Conservation (phyloP, 2,329 filamentous ascomycete species). For the Canariomyces notabilis region DNA sequence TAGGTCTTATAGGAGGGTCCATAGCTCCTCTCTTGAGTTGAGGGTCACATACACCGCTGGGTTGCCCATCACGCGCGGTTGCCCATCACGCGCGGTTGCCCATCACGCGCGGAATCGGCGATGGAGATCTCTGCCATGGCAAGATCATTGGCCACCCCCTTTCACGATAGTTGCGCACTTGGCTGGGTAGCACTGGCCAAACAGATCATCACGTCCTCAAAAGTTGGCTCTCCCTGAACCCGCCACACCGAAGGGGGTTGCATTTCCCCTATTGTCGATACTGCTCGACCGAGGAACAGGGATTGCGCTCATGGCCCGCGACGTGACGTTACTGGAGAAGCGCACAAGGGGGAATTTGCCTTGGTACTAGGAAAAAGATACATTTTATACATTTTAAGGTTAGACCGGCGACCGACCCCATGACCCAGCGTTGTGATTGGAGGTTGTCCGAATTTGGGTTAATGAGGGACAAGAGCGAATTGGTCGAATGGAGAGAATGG, state of each 20-base stretch:
- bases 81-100: neutral
- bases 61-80: neutral
- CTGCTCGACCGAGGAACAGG: no score
- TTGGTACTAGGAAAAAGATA: no score
- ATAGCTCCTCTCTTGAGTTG: neutral
- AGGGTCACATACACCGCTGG: neutral
- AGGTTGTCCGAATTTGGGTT: slow-evolving; percentile 2
- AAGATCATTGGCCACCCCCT: slow-evolving; percentile 2
- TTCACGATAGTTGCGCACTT: neutral
- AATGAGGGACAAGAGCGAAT: slow-evolving; percentile 4
- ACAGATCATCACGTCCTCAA: neutral
- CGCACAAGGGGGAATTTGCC: neutral
- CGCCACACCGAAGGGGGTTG: neutral
- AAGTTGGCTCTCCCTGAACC: neutral
- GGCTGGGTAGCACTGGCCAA: neutral
- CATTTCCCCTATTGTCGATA: no score
- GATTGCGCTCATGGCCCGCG: no score
- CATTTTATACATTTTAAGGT: no score
- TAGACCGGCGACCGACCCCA: neutral
- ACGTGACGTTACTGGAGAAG: neutral
- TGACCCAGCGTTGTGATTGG: slow-evolving; percentile 13
- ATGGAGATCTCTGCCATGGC: neutral
- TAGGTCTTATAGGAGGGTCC: neutral
- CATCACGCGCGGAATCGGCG: neutral
- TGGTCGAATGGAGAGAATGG: no score